phyloP scores from a whole-genome alignment of 169 alveolate genomes.

The Eimeria tenella region DNA sequence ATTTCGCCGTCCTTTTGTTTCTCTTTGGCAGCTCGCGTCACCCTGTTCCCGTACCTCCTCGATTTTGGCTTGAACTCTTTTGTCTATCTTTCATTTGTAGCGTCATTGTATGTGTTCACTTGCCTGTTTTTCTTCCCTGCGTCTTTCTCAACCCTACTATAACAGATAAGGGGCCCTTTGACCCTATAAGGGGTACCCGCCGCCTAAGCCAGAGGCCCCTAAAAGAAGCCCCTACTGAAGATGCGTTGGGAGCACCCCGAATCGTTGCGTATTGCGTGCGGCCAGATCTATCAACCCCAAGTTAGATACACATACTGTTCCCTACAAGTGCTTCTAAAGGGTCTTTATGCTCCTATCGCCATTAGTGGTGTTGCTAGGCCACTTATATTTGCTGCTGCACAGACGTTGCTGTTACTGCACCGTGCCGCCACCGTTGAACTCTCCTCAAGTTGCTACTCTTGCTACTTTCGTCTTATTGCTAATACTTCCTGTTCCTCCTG shows the following conservation, averaged over 20 bases:
- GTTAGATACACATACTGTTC: background rate
- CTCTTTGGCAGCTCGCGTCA: too few relatives aligned
- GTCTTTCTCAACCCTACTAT: too few relatives aligned
- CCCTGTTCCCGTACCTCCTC: background rate
- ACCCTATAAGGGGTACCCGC: conserved; percentile 28
- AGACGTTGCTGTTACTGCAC: background rate
- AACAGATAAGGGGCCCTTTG: conserved; percentile 33
- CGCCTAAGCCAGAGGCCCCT: background rate
- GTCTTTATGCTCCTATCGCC: background rate
- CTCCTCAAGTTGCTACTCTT: background rate
- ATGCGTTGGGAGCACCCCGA: conserved; percentile 39
- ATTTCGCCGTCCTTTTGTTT: too few relatives aligned
- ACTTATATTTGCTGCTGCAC: background rate
- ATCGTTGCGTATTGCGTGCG: background rate
- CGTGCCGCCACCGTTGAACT: background rate
- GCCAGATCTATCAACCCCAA: conserved; percentile 1
- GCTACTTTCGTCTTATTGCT: background rate
- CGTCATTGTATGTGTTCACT: background rate
- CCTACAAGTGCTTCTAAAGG: background rate
- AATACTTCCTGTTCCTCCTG: background rate
- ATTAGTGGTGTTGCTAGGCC: background rate
- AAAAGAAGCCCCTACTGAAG: background rate
- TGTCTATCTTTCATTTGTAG: background rate
- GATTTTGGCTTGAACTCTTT: background rate
- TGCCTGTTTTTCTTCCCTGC: too few relatives aligned